phyloP scores from a whole-genome alignment of 345 rosid species.

The Camelina laxa region DNA sequence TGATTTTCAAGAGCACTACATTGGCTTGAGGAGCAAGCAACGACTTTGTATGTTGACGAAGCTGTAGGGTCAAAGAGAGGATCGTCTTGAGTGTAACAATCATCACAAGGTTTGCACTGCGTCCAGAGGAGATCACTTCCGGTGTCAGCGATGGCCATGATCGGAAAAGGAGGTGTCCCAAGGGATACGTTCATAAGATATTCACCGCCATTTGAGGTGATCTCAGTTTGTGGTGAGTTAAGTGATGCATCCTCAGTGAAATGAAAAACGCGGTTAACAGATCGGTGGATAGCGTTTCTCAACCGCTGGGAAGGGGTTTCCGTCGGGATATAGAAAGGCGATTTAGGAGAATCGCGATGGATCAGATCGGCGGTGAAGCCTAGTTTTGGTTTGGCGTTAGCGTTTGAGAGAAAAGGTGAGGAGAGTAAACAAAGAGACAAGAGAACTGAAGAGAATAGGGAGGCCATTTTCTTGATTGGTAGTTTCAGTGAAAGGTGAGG shows the following conservation, averaged over 20 bases:
- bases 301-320: slow-evolving; percentile 37
- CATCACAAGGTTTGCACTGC: slow-evolving; percentile 44
- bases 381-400: slow-evolving; percentile 26
- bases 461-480: slow-evolving; percentile 19
- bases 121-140: slow-evolving; percentile 51
- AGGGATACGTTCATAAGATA: slow-evolving; percentile 46
- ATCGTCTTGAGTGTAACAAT: slow-evolving; percentile 45
- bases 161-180: slow-evolving; percentile 41
- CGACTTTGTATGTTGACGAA: slow-evolving; percentile 49
- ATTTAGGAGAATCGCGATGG: slow-evolving; percentile 49
- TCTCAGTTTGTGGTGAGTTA: slow-evolving; percentile 22
- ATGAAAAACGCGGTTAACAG: slow-evolving; percentile 35
- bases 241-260: slow-evolving; percentile 15
- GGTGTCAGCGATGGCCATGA: slow-evolving; percentile 39
- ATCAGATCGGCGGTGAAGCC: slow-evolving; percentile 44
- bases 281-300: slow-evolving; percentile 37
- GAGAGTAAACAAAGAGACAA: slow-evolving; percentile 23
- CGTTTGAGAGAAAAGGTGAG: slow-evolving; percentile 30
- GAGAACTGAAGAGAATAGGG: slow-evolving; percentile 26
- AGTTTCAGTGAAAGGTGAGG: neutral
- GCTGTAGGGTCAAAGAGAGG: slow-evolving; percentile 49
- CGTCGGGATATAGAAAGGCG: slow-evolving; percentile 44
- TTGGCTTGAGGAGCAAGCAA: slow-evolving; percentile 44
- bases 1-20: slow-evolving; percentile 8
- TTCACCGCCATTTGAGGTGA: slow-evolving; percentile 26